Evolutionary conservation across 805 yeast genomes (phyloP).

Genomic region (Geotrichum ghanense): DNA sequence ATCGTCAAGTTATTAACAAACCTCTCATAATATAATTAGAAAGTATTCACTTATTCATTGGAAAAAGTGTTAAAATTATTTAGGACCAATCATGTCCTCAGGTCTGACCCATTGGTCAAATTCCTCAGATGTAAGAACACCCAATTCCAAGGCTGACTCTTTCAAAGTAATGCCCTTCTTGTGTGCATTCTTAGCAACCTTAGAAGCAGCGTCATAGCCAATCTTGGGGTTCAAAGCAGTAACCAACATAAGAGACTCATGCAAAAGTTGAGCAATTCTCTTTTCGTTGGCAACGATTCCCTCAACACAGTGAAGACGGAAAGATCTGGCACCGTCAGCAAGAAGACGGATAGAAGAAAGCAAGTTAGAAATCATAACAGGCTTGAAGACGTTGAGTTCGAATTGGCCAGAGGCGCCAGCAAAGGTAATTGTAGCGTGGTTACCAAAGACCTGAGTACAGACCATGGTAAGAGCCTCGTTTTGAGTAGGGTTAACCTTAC

Average conservation of each 20-base stretch:
- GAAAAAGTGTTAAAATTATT: too few species aligned
- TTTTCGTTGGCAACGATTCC: conserved; percentile 85
- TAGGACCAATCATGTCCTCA: conserved; percentile 94
- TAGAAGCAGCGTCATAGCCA: conserved; percentile 95
- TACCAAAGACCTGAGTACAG: conserved; percentile 95
- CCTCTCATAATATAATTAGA: not conserved
- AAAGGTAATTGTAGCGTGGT: conserved; percentile 87
- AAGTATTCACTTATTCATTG: too few species aligned
- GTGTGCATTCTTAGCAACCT: conserved; percentile 98
- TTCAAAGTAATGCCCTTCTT: conserved; percentile 93
- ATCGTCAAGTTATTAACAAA: not conserved
- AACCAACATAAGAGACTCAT: conserved; percentile 95
- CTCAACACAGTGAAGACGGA: conserved; percentile 89
- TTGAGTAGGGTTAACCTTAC: conserved; percentile 98
- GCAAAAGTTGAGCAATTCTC: conserved; percentile 76
- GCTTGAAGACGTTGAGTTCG: conserved; percentile 96
- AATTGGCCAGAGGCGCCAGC: conserved; percentile 99
- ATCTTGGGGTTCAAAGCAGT: conserved; percentile 98
- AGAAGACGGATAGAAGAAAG: conserved; percentile 77
- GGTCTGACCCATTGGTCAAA: conserved; percentile 97
- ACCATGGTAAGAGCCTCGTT: conserved; percentile 98
- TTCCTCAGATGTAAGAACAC: conserved; percentile 71
- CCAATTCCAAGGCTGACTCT: conserved; percentile 86
- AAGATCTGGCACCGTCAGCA: conserved; percentile 82
- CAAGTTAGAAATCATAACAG: conserved; percentile 85